phyloP scores from a whole-genome alignment of 139 green algal genomes.

The Picocystis salinarum region DNA sequence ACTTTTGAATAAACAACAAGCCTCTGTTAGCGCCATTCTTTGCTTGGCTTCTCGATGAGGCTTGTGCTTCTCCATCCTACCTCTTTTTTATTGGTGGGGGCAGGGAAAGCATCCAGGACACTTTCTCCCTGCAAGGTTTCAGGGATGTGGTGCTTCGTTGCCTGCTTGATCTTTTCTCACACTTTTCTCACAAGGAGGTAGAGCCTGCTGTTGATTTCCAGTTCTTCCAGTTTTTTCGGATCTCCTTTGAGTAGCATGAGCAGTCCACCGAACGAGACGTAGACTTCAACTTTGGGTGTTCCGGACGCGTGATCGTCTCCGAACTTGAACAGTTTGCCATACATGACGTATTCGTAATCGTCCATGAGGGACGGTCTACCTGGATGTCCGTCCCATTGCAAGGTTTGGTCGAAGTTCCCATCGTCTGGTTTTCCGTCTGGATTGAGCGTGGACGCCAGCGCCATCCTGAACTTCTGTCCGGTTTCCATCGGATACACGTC shows the following conservation, averaged over 20 bases:
- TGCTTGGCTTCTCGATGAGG: no score
- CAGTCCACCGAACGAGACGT: constrained; percentile 69
- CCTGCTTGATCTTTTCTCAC: no score
- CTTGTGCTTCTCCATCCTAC: no score
- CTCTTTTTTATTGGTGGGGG: no score
- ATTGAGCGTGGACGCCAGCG: constrained; percentile 62
- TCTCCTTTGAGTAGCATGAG: constrained; percentile 79
- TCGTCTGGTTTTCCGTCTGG: constrained; percentile 35
- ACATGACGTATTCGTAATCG: constrained; percentile 91
- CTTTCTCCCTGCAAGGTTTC: no score
- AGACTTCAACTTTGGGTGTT: constrained; percentile 40
- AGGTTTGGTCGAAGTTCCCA: constrained; percentile 31
- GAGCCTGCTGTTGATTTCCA: constrained; percentile 67
- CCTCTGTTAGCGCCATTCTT: no score
- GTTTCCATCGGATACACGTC: constrained; percentile 76
- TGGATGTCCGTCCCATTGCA: constrained; percentile 8
- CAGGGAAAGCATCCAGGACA: no score
- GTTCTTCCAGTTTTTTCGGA: constrained; percentile 50
- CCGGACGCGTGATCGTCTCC: constrained; percentile 27
- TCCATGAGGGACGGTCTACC: constrained; percentile 49
- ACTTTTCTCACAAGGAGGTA: constrained; percentile 81
- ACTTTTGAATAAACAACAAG: no score
- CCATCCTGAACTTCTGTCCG: constrained; percentile 65
- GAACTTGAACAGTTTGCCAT: constrained; percentile 77
- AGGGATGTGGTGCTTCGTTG: no score